Base-by-base conservation (phyloP, 371 early-diverging fungal species). In the Saksenaea oblongispora region DNA sequence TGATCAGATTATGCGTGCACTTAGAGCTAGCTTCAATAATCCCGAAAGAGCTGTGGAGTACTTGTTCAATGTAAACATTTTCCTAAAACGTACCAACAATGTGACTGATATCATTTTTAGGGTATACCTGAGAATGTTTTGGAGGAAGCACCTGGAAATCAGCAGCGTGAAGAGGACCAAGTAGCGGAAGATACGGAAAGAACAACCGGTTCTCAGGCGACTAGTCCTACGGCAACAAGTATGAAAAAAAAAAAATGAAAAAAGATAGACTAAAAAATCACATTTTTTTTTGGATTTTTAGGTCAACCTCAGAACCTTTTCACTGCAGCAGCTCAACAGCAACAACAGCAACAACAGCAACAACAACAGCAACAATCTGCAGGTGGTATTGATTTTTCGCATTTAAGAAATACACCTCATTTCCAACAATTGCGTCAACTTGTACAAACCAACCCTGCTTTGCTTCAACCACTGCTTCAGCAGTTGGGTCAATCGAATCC, bases 31-130 rank as follows among this genome's bases (percentile, higher is more conserved):
- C 67, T 98, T 91, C 76, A 97, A 97, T 77, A 98, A 98, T 73
- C 96, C 98, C 4, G 96, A 96, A 70, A 85, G 98, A 62, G 98
- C 98, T 31, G 96, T 93, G 7, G 98, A 98, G 75, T 98, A 97
- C 73, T 79, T 98, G 61, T 88, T 96, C 74, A 95, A 82, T 58
- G 98, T 93, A 80, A 59, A 80, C 15, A n/a, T 5, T 31, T 10
- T 18, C 39, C 8, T 9, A 55, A n/a, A 22, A 18, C 24, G 13
- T 62, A 13, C 11, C 9, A 18, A 5, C 14, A 34, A 34, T 7
- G 18, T 28, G 24, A 34, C 22, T 3, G 22, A 17, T 17, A n/a
- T 14, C 17, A 5, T 5, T 41, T 8, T 17, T 70, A 84, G 84
- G 85, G 85, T 65, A 85, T 85, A 54, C 85, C 85, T 58, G 75